A percentile compares a stretch with the other conserved stretches of the same genome.
These are phyloP conservation scores for Verticillium isaacii DNA, from an alignment of 2,329 filamentous ascomycete species.

Conservation along the genomic window DNA sequence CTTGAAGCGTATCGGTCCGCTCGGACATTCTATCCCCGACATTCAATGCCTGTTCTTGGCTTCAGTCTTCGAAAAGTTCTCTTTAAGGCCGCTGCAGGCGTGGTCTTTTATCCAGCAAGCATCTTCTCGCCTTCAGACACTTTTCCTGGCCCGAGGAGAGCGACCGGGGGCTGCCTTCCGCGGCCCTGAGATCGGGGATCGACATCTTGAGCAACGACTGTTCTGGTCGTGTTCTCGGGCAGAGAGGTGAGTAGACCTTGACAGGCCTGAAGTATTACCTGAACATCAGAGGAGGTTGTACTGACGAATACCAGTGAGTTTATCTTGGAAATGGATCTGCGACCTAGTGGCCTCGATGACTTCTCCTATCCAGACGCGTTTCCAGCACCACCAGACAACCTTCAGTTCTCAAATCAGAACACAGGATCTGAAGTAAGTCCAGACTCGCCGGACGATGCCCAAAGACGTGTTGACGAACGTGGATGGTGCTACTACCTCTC, in stretches of 20 bases:
- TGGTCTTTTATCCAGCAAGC: constrained; percentile 18
- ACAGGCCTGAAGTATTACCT: too few species aligned
- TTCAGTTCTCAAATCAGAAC: background rate
- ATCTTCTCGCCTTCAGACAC: constrained; percentile 5
- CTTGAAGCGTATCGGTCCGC: constrained; percentile 14
- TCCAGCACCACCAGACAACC: constrained; percentile 9
- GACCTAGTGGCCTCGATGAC: constrained; percentile 10
- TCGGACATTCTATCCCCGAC: constrained; percentile 15
- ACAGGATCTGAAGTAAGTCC: background rate
- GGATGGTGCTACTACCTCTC: constrained; percentile 17
- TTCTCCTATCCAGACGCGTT: constrained; percentile 15
- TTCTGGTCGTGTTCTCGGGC: constrained; percentile 18
- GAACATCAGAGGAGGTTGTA: background rate
- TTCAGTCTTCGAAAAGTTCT: constrained; percentile 16
- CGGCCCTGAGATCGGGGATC: background rate
- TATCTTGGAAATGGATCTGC: background rate
- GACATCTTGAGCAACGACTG: constrained; percentile 10
- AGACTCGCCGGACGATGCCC: background rate
- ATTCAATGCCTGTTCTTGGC: constrained; percentile 20
- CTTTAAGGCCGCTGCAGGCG: constrained; percentile 14
- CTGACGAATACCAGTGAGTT: background rate
- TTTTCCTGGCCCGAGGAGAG: constrained; percentile 2
- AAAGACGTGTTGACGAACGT: constrained; percentile 5
- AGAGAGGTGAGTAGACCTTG: constrained; percentile 10
- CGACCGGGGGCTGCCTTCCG: constrained; percentile 1